phyloP scores from a whole-genome alignment of 2,329 filamentous ascomycete species.

The Aspergillus brunneoviolaceus region DNA sequence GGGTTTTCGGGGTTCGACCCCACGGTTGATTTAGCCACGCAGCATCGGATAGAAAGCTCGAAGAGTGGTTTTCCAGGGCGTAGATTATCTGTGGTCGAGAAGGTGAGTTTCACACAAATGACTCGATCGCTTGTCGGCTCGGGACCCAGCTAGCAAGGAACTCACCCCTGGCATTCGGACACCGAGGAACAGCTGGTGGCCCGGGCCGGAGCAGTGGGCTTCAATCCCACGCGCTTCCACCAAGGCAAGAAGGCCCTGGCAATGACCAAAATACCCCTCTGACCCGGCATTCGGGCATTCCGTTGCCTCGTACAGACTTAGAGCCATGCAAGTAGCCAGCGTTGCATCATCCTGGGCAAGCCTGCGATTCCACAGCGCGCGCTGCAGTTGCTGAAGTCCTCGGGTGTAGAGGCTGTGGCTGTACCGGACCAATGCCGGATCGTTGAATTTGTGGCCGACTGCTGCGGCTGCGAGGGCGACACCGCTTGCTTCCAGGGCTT shows the following conservation, averaged over 20 bases:
- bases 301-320: constrained; percentile 37
- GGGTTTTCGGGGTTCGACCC: constrained; percentile 25
- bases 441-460: neutral
- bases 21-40: constrained; percentile 35
- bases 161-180: constrained; percentile 28
- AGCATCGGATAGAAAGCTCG: constrained; percentile 29
- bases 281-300: constrained; percentile 36
- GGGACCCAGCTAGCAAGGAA: neutral
- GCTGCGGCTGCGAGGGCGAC: neutral
- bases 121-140: neutral
- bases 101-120: neutral
- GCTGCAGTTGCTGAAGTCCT: constrained; percentile 37
- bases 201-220: constrained; percentile 32
- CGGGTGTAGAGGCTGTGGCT: constrained; percentile 36
- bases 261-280: constrained; percentile 33
- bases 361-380: constrained; percentile 31
- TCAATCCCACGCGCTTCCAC: constrained; percentile 34
- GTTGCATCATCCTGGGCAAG: constrained; percentile 37
- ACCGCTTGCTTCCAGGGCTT: constrained; percentile 26
- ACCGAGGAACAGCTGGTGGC: constrained; percentile 34
- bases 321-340: constrained; percentile 37
- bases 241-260: constrained; percentile 32
- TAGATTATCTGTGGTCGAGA: constrained; percentile 28
- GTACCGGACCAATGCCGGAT: constrained; percentile 19
- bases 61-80: constrained; percentile 22